Base-by-base conservation (phyloP, 495 filamentous ascomycete species). In the Ascobolus immersus region DNA sequence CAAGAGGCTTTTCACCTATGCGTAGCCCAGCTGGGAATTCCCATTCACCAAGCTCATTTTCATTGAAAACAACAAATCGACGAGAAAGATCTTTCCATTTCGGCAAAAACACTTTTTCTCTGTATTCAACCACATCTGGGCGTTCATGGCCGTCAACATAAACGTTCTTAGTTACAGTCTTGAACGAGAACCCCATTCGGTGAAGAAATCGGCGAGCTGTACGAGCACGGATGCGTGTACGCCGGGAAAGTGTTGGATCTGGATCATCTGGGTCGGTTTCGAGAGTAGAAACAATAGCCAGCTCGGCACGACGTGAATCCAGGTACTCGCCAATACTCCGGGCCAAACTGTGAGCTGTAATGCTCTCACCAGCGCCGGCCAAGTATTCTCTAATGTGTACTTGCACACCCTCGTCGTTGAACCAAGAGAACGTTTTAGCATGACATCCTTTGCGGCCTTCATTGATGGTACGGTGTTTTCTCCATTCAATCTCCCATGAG, bases 61-160 rank as follows among this genome's bases (percentile, higher is more conserved):
- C 11, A 27, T 11, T 11, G n/a, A n/a, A n/a, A n/a, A n/a, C n/a
- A n/a, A n/a, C n/a, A n/a, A n/a, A n/a, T n/a, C n/a, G n/a, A n/a
- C n/a, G n/a, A n/a, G n/a, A n/a, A 11, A 27, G 24, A 10, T 27
- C 11, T 27, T 27, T 13, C 4, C 11, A 11, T 27, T 10, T 11
- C 7, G 14, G 24, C 24, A 27, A 27, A 27, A 27, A 27, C 11
- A 27, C 24, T 27, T 27, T 13, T 13, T 27, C 33, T 11, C 35
- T 5, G 14, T 41, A 38, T 6, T 7, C 1, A n/a, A 38, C 35
- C 7, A 38, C 28, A 38, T 38, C 23, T 28, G 4, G 20, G 3
- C 28, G 0, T 18, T 34, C 35, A 34, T 41, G 28, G 0, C 29
- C 23, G 39, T 41, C 39, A 10, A 39, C 12, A 33, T 41, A 38